A percentile compares a stretch with the other conserved stretches of the same genome.
These are phyloP conservation scores for Calonectria pauciramosa DNA, from an alignment of 2,329 filamentous ascomycete genomes.

Conservation along the genomic window DNA sequence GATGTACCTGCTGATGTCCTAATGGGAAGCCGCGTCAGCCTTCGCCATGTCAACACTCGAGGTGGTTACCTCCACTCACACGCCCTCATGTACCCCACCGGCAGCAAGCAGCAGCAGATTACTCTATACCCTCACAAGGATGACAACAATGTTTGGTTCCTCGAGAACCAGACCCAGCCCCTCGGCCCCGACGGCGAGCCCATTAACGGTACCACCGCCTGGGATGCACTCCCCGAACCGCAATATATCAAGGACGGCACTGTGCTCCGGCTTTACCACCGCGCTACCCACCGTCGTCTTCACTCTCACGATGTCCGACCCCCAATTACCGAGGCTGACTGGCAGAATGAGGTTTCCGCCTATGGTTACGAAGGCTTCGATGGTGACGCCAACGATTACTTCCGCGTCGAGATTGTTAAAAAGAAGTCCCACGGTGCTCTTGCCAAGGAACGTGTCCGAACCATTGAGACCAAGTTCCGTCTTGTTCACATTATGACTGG, in stretches of 20 bases:
- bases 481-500: conserved; percentile 97
- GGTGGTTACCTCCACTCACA: conserved; percentile 98
- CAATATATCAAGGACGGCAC: conserved; percentile 83
- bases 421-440: conserved; percentile 83
- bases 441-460: conserved; percentile 88
- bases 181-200: conserved; percentile 80
- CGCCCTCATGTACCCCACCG: conserved; percentile 95
- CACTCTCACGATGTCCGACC: conserved; percentile 96
- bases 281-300: conserved; percentile 85
- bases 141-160: conserved; percentile 93
- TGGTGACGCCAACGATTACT: conserved; percentile 96
- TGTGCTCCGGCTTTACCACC: conserved; percentile 86
- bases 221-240: conserved; percentile 79
- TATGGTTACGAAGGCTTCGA: conserved; percentile 98
- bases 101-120: conserved; percentile 98
- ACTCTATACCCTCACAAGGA: conserved; percentile 99
- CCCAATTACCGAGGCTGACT: conserved; percentile 88
- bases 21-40: conserved; percentile 85
- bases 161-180: conserved; percentile 97
- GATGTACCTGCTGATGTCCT: conserved; percentile 94
- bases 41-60: conserved; percentile 97
- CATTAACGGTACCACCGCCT: conserved; percentile 85
- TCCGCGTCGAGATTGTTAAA: conserved; percentile 95
- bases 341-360: conserved; percentile 96
- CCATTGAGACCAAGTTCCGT: conserved; percentile 96